A percentile compares a stretch with the other conserved stretches of the same genome.
Conservation (phyloP, 352 stramenopile genomes). For the Phytopythium boreale region DNA sequence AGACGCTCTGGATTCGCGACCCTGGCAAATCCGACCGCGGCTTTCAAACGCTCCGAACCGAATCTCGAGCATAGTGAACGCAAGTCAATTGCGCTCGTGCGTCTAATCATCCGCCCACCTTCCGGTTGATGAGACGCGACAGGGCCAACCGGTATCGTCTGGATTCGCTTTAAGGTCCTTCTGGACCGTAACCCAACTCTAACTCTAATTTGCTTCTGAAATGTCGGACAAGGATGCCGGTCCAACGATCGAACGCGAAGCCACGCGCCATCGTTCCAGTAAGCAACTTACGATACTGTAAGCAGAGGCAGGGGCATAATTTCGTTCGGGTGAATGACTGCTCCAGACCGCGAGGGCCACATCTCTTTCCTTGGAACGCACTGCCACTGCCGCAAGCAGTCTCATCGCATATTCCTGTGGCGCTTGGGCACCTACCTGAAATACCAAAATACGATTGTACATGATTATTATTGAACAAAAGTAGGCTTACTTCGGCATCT, state of each 20-base stretch:
- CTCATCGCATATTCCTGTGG: neutral
- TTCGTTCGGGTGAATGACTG: neutral
- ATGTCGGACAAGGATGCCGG: neutral
- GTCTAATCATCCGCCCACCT: neutral
- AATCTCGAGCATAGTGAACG: no score
- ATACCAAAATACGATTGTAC: no score
- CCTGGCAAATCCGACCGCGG: no score
- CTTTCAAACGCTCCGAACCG: no score
- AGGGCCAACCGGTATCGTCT: neutral
- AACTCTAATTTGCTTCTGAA: neutral
- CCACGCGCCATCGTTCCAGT: neutral
- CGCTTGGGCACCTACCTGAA: no score
- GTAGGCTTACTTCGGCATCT: neutral
- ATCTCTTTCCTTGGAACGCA: neutral
- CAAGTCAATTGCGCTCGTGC: neutral
- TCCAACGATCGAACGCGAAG: neutral
- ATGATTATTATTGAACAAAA: neutral
- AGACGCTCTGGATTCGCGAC: neutral
- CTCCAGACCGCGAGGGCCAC: neutral
- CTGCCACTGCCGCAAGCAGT: neutral
- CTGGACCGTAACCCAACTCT: neutral
- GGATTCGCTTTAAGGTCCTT: neutral
- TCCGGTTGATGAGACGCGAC: neutral
- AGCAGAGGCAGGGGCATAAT: neutral
- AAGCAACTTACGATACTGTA: no score